phyloP scores from a whole-genome alignment of 1,139 yeast species.

The Suhomyces bokatorum region DNA sequence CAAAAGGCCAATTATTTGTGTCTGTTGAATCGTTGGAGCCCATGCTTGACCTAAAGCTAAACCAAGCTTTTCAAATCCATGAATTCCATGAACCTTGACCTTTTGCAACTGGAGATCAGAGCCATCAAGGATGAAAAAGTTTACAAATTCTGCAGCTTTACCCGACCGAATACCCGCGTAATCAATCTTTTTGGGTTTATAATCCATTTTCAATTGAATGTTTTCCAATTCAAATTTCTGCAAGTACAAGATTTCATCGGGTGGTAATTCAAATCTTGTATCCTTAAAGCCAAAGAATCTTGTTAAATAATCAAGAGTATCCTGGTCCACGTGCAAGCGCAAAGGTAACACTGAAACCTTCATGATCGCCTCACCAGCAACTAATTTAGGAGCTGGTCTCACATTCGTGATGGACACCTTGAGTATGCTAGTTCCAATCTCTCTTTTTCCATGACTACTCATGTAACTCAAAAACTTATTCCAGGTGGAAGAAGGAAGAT shows the following conservation, averaged over 20 bases:
- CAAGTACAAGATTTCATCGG: slow-evolving; percentile 61
- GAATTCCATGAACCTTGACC: slow-evolving; percentile 68
- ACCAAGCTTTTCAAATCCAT: slow-evolving; percentile 67
- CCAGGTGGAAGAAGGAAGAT: slow-evolving; percentile 89
- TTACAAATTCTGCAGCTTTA: slow-evolving; percentile 81
- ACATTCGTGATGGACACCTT: slow-evolving; percentile 55
- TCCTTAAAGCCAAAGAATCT: slow-evolving; percentile 84
- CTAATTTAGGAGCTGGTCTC: slow-evolving; percentile 63
- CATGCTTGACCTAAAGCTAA: slow-evolving; percentile 62
- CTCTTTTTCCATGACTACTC: slow-evolving; percentile 68
- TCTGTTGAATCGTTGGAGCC: slow-evolving; percentile 82
- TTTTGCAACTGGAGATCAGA: slow-evolving; percentile 67
- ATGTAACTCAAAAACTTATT: slow-evolving; percentile 75
- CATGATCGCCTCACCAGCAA: slow-evolving; percentile 69
- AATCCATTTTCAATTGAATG: slow-evolving; percentile 72
- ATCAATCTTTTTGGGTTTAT: slow-evolving; percentile 88
- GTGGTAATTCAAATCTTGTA: slow-evolving; percentile 59
- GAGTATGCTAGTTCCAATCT: slow-evolving; percentile 67
- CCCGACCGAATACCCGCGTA: slow-evolving; percentile 84
- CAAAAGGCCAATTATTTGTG: slow-evolving; percentile 71
- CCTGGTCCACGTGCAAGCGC: slow-evolving; percentile 87
- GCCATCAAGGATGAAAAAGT: slow-evolving; percentile 85
- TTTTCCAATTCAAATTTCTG: slow-evolving; percentile 67
- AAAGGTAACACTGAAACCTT: slow-evolving; percentile 65
- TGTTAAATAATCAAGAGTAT: slow-evolving; percentile 78